Base-by-base conservation (phyloP, 208 protist species). In the Trypanosoma lewisi region DNA sequence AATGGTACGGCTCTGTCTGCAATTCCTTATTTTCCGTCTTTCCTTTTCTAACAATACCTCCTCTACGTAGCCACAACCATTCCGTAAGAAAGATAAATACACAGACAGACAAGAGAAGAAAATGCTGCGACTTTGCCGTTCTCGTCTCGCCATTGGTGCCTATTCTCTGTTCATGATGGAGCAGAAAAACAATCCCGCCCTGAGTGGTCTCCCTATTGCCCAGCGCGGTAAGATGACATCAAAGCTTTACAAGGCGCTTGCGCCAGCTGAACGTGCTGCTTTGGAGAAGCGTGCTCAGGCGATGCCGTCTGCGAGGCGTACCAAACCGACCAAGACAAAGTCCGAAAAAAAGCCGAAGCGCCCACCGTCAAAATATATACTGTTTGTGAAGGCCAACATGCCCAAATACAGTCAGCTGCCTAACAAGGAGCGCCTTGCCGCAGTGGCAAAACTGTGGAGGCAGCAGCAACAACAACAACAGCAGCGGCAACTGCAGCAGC, bases 381-480 rank as follows among this genome's bases (percentile, higher is more conserved):
- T 75, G 31, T 94, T 94, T 75, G 87, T 94, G 4, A 87, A 94
- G 76, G 76, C 52, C 9, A 87, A 94, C 69, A 78, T 95, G 11
- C 33, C 73, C 51, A 87, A 87, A 52, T 95, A 85, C 55, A 75
- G 78, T 51, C 77, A 79, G 47, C 67, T 95, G 16, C 85, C 85
- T 9, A 82, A 81, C 66, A 73, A 53, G 54, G 86, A 92, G 53
- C 85, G 85, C 57, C 86, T 95, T 78, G 80, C 81, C 72, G 83
- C 80, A 1, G 82, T 95, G 23, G 88, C 88, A 16, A 92, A 95
- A 71, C 76, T 95, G 45, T 95, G 89, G 89, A 91, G 86, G 45
- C 67, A 88, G 67, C 80, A 92, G 53, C 33, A 85, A 50, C 48
- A 73, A 31, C 62, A 60, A 48, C 45, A 52, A 50, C 57, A 76